Conservation (phyloP, 2,329 filamentous ascomycete species). For the Tetracladium maxilliforme region DNA sequence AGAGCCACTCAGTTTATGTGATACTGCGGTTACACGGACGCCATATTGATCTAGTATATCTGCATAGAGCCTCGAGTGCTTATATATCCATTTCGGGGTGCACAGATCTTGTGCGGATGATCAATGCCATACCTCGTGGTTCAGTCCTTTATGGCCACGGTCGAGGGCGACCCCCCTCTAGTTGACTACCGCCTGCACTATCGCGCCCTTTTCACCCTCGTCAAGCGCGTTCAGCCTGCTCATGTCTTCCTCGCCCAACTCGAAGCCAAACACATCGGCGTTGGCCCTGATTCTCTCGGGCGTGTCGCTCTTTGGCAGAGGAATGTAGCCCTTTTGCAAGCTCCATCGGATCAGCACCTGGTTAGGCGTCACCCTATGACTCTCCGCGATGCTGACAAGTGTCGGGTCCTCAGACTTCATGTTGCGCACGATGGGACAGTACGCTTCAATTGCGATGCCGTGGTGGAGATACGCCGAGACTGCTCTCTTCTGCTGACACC, state of each 20-base stretch:
- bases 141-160: too few relatives aligned
- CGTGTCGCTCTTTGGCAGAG: slow-evolving; percentile 51
- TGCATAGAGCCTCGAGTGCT: too few relatives aligned
- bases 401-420: slow-evolving; percentile 44
- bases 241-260: slow-evolving; percentile 42
- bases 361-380: slow-evolving; percentile 42
- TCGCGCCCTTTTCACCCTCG: slow-evolving; percentile 24
- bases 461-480: slow-evolving; percentile 36
- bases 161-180: too few relatives aligned
- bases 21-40: too few relatives aligned
- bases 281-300: slow-evolving; percentile 44
- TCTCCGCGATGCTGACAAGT: slow-evolving; percentile 38
- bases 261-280: slow-evolving; percentile 44
- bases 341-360: slow-evolving; percentile 57
- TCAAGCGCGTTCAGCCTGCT: slow-evolving; percentile 31
- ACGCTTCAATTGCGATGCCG: slow-evolving; percentile 36
- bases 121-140: too few relatives aligned
- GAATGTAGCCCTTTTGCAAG: slow-evolving; percentile 55
- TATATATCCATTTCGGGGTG: too few relatives aligned
- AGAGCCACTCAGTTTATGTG: too few relatives aligned
- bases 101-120: too few relatives aligned
- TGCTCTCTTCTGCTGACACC: slow-evolving; percentile 44
- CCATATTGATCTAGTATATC: too few relatives aligned
- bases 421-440: slow-evolving; percentile 41
- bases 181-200: slow-evolving; percentile 13